phyloP scores from a whole-genome alignment of 1,284 basidiomycete genomes.

The Ustilago bromivora region DNA sequence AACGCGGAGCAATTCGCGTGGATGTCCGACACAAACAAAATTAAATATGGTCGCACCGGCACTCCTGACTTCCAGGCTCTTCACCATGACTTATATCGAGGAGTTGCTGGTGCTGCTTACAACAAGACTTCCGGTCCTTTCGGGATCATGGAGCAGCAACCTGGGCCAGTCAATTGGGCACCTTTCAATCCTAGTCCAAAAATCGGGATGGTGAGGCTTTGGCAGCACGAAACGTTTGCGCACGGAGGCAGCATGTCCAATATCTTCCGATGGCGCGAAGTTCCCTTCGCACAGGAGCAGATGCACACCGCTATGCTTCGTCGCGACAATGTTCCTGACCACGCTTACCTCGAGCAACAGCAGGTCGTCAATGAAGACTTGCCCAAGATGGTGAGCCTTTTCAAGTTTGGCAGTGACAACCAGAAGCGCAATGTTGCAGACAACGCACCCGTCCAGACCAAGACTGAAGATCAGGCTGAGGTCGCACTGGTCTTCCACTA shows the following conservation, averaged over 20 bases:
- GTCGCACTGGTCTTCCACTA: slow-evolving; percentile 52
- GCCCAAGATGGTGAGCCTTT: slow-evolving; percentile 27
- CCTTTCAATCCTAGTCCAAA: slow-evolving; percentile 39
- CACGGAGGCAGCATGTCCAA: slow-evolving; percentile 49
- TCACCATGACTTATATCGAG: slow-evolving; percentile 46
- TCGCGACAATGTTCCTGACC: slow-evolving; percentile 49
- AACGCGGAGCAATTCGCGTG: slow-evolving; percentile 47
- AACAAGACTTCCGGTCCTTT: slow-evolving; percentile 45
- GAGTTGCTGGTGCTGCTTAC: slow-evolving; percentile 44
- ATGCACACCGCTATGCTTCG: slow-evolving; percentile 58
- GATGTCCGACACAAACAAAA: slow-evolving; percentile 42
- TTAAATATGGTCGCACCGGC: slow-evolving; percentile 44
- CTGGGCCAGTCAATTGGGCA: slow-evolving; percentile 51
- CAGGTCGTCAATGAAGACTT: slow-evolving; percentile 44
- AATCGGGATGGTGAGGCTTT: slow-evolving; percentile 48
- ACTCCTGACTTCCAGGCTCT: slow-evolving; percentile 50
- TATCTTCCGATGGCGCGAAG: slow-evolving; percentile 56
- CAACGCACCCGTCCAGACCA: slow-evolving; percentile 22
- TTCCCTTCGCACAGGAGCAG: slow-evolving; percentile 55
- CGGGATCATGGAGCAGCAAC: slow-evolving; percentile 55
- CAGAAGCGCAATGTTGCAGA: slow-evolving; percentile 21
- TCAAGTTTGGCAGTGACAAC: slow-evolving; percentile 7
- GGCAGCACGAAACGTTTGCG: slow-evolving; percentile 55
- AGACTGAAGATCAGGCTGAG: slow-evolving; percentile 35
- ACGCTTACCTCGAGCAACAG: slow-evolving; percentile 52